These are phyloP conservation scores for Glarea lozoyensis DNA, from an alignment of 495 filamentous ascomycete genomes.

Conservation along the genomic window DNA sequence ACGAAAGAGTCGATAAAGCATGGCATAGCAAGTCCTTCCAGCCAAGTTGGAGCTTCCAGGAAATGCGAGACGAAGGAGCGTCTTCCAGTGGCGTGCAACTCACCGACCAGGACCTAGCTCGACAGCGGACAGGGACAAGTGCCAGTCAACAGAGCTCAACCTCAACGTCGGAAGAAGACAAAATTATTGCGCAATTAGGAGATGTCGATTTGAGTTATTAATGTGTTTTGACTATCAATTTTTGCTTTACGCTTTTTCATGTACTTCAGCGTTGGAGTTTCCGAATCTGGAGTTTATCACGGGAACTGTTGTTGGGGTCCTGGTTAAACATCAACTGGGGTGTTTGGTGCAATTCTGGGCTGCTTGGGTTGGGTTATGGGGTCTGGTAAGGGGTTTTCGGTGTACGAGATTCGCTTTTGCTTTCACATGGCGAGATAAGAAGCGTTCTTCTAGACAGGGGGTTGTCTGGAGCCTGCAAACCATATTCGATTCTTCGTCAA, in stretches of 20 bases:
- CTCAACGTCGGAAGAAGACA: slow-evolving; percentile 34
- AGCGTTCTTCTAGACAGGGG: too few relatives aligned
- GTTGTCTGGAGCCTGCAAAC: too few relatives aligned
- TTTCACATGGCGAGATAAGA: too few relatives aligned
- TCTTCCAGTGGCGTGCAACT: slow-evolving; percentile 21
- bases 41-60: slow-evolving; percentile 51
- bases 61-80: slow-evolving; percentile 35
- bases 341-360: too few relatives aligned
- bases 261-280: slow-evolving; percentile 24
- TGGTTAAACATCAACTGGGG: too few relatives aligned
- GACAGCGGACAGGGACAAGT: slow-evolving; percentile 16
- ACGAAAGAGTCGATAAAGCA: slow-evolving; percentile 47
- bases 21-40: slow-evolving; percentile 47
- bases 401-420: too few relatives aligned
- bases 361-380: too few relatives aligned
- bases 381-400: too few relatives aligned
- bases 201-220: slow-evolving; percentile 33
- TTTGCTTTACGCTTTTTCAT: slow-evolving; percentile 13
- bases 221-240: slow-evolving; percentile 9
- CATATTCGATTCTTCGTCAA: too few relatives aligned
- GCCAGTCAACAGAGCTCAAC: slow-evolving; percentile 21
- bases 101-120: slow-evolving; percentile 6
- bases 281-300: slow-evolving; percentile 14
- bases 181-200: slow-evolving; percentile 33
- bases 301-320: slow-evolving; percentile 3